Evolutionary conservation across 805 yeast species (phyloP).

Genomic region (Saturnispora gosingensis): DNA sequence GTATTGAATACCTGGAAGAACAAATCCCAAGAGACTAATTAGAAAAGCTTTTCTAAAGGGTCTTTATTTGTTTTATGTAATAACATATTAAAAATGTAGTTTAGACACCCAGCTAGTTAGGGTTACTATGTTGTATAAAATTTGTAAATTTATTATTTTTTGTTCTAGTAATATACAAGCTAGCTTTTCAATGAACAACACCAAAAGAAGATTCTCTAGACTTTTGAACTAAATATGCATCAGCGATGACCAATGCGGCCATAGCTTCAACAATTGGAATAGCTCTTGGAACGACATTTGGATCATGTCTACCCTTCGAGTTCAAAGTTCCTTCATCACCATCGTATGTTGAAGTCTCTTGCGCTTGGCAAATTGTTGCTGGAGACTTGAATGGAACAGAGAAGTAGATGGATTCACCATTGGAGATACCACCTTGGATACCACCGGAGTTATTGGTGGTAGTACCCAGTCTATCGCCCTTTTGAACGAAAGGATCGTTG

Average conservation of each 20-base stretch:
- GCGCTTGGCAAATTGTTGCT: slow-evolving; percentile 93
- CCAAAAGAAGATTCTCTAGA: slow-evolving; percentile 57
- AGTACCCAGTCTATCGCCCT: slow-evolving; percentile 62
- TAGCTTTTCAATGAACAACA: slow-evolving; percentile 17
- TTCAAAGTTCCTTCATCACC: slow-evolving; percentile 84
- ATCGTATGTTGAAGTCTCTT: slow-evolving; percentile 77
- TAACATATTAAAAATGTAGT: background rate
- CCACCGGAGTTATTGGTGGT: slow-evolving; percentile 92
- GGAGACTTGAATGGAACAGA: slow-evolving; percentile 97
- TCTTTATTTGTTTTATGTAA: background rate
- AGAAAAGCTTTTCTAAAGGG: background rate
- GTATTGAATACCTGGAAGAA: background rate
- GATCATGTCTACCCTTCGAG: slow-evolving; percentile 98
- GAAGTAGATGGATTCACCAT: slow-evolving; percentile 92
- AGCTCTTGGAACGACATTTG: slow-evolving; percentile 97
- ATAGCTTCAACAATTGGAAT: slow-evolving; percentile 97
- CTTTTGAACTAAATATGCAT: slow-evolving; percentile 75
- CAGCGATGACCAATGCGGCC: slow-evolving; percentile 93
- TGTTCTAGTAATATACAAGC: background rate
- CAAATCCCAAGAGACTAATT: background rate
- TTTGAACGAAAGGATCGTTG: slow-evolving; percentile 76
- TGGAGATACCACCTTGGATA: slow-evolving; percentile 95
- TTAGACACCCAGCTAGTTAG: background rate
- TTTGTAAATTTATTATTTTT: background rate
- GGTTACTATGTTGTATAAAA: background rate